Evolutionary conservation across 2,329 filamentous ascomycete genomes (phyloP).

Genomic region (Paecilomyces dactylethromorphus): DNA sequence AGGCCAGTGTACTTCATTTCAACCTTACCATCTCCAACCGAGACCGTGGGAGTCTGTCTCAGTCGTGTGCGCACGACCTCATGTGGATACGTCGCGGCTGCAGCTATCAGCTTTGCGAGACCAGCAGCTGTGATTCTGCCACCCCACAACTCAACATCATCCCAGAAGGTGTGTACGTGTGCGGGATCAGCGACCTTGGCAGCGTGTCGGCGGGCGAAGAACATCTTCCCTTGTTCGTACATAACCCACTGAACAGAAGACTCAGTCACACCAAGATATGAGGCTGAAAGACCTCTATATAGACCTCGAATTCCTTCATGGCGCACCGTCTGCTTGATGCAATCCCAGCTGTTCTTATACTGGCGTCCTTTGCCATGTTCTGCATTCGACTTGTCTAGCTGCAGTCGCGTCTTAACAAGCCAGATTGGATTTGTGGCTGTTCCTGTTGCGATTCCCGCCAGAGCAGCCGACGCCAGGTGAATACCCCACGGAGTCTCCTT

Average conservation of each 20-base stretch:
- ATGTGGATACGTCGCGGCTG: conserved; percentile 82
- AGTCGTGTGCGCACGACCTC: conserved; percentile 82
- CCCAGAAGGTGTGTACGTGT: conserved; percentile 61
- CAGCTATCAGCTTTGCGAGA: conserved; percentile 73
- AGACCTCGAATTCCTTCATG: conserved; percentile 75
- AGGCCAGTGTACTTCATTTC: conserved; percentile 81
- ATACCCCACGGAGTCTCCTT: conserved; percentile 61
- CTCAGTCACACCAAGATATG: conserved; percentile 85
- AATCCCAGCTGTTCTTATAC: conserved; percentile 86
- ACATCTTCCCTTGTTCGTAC: conserved; percentile 84
- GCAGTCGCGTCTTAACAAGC: conserved; percentile 88
- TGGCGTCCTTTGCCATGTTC: conserved; percentile 54
- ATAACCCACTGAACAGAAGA: conserved; percentile 89
- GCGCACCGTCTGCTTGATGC: conserved; percentile 71
- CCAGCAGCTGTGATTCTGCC: conserved; percentile 73
- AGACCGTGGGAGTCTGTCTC: conserved; percentile 76
- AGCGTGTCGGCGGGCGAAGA: conserved; percentile 59
- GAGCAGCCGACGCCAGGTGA: conserved; percentile 68
- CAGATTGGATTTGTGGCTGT: conserved; percentile 95
- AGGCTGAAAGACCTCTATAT: conserved; percentile 86
- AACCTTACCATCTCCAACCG: conserved; percentile 57
- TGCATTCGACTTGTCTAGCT: conserved; percentile 80
- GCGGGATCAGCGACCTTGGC: conserved; percentile 50
- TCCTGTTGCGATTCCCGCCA: conserved; percentile 76
- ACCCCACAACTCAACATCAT: conserved; percentile 68